Percentiles rank a stretch among this genome's conserved stretches.
These are phyloP conservation scores for Heliamphora exappendiculata DNA, from an alignment of 148 eudicot genomes.

Conservation along the genomic window DNA sequence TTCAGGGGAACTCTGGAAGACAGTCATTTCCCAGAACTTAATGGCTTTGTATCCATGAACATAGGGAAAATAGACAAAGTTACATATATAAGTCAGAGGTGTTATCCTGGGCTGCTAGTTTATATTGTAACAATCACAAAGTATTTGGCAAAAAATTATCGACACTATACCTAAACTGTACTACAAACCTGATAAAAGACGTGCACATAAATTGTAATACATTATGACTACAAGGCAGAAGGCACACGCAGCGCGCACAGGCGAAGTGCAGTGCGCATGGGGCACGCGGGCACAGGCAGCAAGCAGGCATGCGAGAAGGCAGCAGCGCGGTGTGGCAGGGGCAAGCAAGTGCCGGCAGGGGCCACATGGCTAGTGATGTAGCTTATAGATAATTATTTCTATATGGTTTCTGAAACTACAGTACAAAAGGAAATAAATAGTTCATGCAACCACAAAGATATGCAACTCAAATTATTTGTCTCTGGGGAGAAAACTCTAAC, in stretches of 20 bases:
- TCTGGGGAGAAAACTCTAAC: constrained; percentile 23
- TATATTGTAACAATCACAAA: neutral
- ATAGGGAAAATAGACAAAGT: neutral
- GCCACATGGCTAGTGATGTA: too few relatives aligned
- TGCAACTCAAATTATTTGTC: constrained; percentile 3
- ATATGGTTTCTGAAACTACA: constrained; percentile 23
- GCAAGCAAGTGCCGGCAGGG: too few relatives aligned
- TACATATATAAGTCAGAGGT: neutral
- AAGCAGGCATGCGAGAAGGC: too few relatives aligned
- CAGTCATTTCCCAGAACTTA: neutral
- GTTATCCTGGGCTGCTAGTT: too few relatives aligned
- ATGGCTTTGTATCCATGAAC: neutral
- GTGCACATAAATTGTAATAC: neutral
- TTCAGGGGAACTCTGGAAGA: neutral
- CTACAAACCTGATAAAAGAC: neutral
- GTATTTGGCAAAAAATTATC: neutral
- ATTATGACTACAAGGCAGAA: neutral
- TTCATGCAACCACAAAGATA: neutral
- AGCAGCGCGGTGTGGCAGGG: too few relatives aligned
- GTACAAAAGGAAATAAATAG: neutral
- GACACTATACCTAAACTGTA: neutral
- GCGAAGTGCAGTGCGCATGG: too few relatives aligned
- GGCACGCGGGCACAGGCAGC: too few relatives aligned
- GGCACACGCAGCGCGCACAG: too few relatives aligned
- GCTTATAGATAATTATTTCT: neutral